These are phyloP conservation scores for Vicia sativa DNA, from an alignment of 306 rosid species.

Conservation along the genomic window DNA sequence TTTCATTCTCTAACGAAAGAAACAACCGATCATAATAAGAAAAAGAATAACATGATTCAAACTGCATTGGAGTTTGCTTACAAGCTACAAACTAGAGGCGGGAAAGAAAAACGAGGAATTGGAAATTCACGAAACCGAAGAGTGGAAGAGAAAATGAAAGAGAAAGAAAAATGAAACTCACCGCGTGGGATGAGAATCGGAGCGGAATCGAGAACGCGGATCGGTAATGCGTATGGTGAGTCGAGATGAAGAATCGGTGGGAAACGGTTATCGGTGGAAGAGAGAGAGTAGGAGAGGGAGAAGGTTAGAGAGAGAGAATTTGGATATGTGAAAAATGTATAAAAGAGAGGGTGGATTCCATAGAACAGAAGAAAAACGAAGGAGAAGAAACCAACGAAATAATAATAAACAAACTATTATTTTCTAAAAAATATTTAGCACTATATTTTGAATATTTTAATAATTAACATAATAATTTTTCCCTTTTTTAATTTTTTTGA, in stretches of 20 bases:
- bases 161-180: constrained; percentile 42
- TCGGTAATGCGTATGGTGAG: constrained; percentile 59
- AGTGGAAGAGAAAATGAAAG: constrained; percentile 5
- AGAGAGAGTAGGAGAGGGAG: constrained; percentile 39
- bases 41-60: constrained; percentile 30
- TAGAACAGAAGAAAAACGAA: neutral
- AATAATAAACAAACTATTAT: no score
- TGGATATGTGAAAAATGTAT: neutral
- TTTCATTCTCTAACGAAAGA: constrained; percentile 37
- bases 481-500: no score
- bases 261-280: constrained; percentile 21
- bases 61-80: constrained; percentile 44
- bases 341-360: neutral
- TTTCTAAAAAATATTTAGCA: no score
- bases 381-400: constrained; percentile 12
- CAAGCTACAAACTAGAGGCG: constrained; percentile 29
- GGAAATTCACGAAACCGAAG: constrained; percentile 31
- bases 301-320: constrained; percentile 46
- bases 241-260: constrained; percentile 38
- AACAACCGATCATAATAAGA: constrained; percentile 45
- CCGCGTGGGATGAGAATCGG: constrained; percentile 43
- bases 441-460: no score
- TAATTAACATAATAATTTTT: no score
- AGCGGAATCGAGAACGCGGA: constrained; percentile 36
- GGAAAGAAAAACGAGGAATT: constrained; percentile 19